Evolutionary conservation across 768 basidiomycete species (phyloP).

Genomic region (Boletus coccyginus): DNA sequence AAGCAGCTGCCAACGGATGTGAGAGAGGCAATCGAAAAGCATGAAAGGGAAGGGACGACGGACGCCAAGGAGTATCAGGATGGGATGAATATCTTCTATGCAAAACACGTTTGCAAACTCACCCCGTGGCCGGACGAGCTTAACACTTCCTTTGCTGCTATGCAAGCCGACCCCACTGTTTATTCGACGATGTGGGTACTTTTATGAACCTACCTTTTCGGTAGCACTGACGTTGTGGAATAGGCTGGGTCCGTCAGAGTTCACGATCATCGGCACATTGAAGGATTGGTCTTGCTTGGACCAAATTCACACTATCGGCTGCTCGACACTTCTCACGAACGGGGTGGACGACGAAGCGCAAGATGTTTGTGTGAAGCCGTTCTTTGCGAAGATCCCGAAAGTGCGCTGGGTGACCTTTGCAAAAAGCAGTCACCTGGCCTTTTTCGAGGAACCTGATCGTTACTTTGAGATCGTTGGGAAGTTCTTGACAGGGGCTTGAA

Average conservation of each 20-base stretch:
- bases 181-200: conserved; percentile 32
- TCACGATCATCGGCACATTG: conserved; percentile 39
- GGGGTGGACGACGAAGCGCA: conserved; percentile 38
- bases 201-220: background rate
- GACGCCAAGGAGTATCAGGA: conserved; percentile 33
- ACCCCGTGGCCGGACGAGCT: conserved; percentile 36
- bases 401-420: conserved; percentile 36
- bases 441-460: conserved; percentile 16
- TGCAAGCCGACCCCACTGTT: conserved; percentile 33
- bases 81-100: conserved; percentile 28
- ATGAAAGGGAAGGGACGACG: conserved; percentile 35
- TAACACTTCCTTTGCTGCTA: conserved; percentile 19
- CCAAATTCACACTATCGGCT: conserved; percentile 38
- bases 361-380: conserved; percentile 34
- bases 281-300: conserved; percentile 48
- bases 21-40: conserved; percentile 26
- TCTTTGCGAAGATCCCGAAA: conserved; percentile 31
- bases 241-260: conserved; percentile 32
- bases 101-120: conserved; percentile 35
- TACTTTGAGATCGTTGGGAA: conserved; percentile 18
- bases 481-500: conserved; percentile 10
- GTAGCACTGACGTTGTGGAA: background rate
- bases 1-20: conserved; percentile 27
- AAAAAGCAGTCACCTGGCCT: conserved; percentile 18
- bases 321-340: conserved; percentile 40